These are phyloP conservation scores for Eucalyptus coolabah DNA, from an alignment of 345 rosid species.

Conservation along the genomic window DNA sequence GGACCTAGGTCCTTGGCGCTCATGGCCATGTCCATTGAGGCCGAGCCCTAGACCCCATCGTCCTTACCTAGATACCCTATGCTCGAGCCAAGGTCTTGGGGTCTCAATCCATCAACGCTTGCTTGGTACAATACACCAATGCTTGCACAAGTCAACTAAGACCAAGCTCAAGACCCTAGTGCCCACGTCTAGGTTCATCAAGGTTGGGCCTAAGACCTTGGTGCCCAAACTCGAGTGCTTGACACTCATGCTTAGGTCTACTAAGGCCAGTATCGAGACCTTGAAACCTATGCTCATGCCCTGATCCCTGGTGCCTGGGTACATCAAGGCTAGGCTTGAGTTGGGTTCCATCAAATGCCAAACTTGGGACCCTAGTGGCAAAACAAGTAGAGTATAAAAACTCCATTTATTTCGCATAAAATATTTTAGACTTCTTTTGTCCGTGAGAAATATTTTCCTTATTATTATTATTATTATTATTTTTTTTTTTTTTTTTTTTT, in stretches of 20 bases:
- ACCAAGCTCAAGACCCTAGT: rapidly evolving
- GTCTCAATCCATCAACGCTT: not conserved
- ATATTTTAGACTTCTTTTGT: no score
- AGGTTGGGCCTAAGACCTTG: not conserved
- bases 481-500: no score
- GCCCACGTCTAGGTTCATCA: not conserved
- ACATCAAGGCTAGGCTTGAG: not conserved
- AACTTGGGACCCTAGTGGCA: no score
- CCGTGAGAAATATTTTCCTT: no score
- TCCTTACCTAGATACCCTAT: not conserved
- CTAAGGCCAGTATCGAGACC: not conserved
- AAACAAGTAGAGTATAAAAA: rapidly evolving
- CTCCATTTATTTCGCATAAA: rapidly evolving
- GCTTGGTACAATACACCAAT: not conserved
- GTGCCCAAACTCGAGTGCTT: not conserved
- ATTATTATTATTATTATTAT: no score
- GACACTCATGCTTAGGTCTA: not conserved
- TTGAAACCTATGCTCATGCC: not conserved
- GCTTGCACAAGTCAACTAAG: not conserved
- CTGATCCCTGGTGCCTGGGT: rapidly evolving
- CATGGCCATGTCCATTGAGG: no score
- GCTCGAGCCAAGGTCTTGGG: not conserved
- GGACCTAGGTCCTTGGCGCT: no score
- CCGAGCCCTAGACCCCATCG: no score
- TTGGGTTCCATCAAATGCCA: no score